These are phyloP conservation scores for Calonectria pauciramosa DNA, from an alignment of 2,329 filamentous ascomycete species.

Conservation along the genomic window DNA sequence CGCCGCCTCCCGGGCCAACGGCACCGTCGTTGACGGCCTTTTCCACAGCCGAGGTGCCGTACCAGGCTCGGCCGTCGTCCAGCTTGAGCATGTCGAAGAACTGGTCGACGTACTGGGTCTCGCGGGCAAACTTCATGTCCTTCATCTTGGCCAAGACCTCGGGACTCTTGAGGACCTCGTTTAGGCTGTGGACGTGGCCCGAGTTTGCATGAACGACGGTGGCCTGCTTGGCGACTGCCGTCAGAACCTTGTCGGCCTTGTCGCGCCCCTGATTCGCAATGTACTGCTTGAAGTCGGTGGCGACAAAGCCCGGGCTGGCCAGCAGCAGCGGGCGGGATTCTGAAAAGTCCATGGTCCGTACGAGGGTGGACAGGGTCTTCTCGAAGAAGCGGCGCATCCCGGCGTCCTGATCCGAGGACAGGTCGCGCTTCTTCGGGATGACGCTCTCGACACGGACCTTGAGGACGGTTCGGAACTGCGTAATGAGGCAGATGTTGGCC, in stretches of 20 bases:
- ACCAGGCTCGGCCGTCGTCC: constrained; percentile 92
- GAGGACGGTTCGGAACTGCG: constrained; percentile 82
- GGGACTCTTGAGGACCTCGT: constrained; percentile 86
- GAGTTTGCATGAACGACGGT: constrained; percentile 87
- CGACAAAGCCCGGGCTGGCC: constrained; percentile 91
- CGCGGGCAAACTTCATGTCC: constrained; percentile 89
- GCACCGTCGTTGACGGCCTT: constrained; percentile 88
- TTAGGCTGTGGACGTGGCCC: constrained; percentile 87
- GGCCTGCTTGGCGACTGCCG: constrained; percentile 71
- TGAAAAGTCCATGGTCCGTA: constrained; percentile 82
- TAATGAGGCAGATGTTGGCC: constrained; percentile 87
- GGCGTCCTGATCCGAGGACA: constrained; percentile 75
- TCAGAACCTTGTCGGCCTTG: constrained; percentile 77
- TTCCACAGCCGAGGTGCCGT: constrained; percentile 86
- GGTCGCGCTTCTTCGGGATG: constrained; percentile 77
- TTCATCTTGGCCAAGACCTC: constrained; percentile 83
- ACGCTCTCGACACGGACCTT: constrained; percentile 73
- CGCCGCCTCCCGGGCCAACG: constrained; percentile 87
- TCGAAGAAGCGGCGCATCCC: constrained; percentile 82
- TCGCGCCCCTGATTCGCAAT: constrained; percentile 71
- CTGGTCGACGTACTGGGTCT: constrained; percentile 87
- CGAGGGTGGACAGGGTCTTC: constrained; percentile 80
- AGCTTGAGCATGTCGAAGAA: constrained; percentile 83
- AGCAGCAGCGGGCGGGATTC: constrained; percentile 81
- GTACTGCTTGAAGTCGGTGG: constrained; percentile 83